phyloP scores from a whole-genome alignment of 1,284 basidiomycete species.

The Trametes polyzona region DNA sequence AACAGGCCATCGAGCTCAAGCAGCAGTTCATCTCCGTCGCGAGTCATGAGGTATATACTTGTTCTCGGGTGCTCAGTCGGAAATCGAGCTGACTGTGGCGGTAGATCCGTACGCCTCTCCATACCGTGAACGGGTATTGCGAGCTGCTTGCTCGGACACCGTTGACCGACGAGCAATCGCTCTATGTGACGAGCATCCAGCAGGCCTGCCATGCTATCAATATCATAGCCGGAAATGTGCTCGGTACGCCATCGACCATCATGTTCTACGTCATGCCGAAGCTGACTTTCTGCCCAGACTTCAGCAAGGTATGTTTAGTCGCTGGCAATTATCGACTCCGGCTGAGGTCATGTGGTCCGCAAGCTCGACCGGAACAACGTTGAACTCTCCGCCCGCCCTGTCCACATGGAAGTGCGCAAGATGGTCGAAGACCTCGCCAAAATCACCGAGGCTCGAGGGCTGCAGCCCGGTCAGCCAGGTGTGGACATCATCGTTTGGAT shows the following conservation, averaged over 20 bases:
- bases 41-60: conserved; percentile 33
- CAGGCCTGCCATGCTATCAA: conserved; percentile 40
- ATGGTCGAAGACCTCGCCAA: conserved; percentile 36
- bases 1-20: conserved; percentile 38
- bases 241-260: conserved; percentile 23
- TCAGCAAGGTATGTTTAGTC: conserved; percentile 32
- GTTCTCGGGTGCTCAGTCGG: background rate
- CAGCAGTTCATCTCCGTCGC: conserved; percentile 39
- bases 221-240: conserved; percentile 38
- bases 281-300: conserved; percentile 21
- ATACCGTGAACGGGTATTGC: conserved; percentile 39
- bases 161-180: conserved; percentile 34
- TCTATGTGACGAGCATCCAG: conserved; percentile 37
- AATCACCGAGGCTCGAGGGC: conserved; percentile 31
- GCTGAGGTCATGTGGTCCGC: background rate
- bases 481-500: conserved; percentile 36
- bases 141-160: conserved; percentile 34
- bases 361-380: conserved; percentile 37
- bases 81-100: background rate
- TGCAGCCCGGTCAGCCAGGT: conserved; percentile 26
- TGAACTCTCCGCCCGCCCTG: conserved; percentile 35
- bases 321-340: background rate
- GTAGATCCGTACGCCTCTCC: conserved; percentile 37
- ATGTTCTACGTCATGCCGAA: background rate
- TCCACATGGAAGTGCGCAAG: conserved; percentile 34